phyloP scores from a whole-genome alignment of 495 filamentous ascomycete species.

The Penicillium bovifimosum region DNA sequence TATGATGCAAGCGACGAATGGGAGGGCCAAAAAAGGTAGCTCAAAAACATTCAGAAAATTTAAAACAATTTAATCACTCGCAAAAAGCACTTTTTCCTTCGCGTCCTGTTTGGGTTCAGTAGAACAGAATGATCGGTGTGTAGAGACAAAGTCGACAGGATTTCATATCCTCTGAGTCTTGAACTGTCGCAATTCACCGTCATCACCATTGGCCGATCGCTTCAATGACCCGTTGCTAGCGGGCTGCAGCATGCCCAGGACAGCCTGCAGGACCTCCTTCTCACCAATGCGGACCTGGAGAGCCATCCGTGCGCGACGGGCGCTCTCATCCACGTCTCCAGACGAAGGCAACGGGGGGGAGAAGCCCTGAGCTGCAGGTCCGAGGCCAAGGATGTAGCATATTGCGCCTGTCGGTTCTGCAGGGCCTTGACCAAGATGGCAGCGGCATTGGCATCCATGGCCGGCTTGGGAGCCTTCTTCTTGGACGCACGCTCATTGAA shows the following conservation, averaged over 20 bases:
- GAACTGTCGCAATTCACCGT: slow-evolving; percentile 29
- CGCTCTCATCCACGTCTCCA: slow-evolving; percentile 19
- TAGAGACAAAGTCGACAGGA: not conserved
- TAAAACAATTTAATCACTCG: slow-evolving; percentile 31
- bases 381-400: slow-evolving; percentile 56
- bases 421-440: slow-evolving; percentile 29
- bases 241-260: slow-evolving; percentile 31
- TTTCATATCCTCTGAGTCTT: slow-evolving; percentile 37
- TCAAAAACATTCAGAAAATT: slow-evolving; percentile 28
- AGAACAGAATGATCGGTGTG: not conserved
- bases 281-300: slow-evolving; percentile 74
- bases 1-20: slow-evolving; percentile 39
- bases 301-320: slow-evolving; percentile 57
- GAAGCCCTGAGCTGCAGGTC: slow-evolving; percentile 52
- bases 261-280: slow-evolving; percentile 61
- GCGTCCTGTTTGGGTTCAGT: slow-evolving; percentile 2
- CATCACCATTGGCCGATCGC: slow-evolving; percentile 24
- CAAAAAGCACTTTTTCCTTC: slow-evolving; percentile 21
- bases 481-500: slow-evolving; percentile 35
- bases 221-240: slow-evolving; percentile 21
- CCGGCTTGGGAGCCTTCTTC: slow-evolving; percentile 44
- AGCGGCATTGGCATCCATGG: slow-evolving; percentile 25
- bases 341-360: slow-evolving; percentile 18
- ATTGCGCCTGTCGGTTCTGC: slow-evolving; percentile 39
- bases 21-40: slow-evolving; percentile 26